phyloP scores from a whole-genome alignment of 1,139 yeast genomes.

The Protomyces arabidopsidicola region DNA sequence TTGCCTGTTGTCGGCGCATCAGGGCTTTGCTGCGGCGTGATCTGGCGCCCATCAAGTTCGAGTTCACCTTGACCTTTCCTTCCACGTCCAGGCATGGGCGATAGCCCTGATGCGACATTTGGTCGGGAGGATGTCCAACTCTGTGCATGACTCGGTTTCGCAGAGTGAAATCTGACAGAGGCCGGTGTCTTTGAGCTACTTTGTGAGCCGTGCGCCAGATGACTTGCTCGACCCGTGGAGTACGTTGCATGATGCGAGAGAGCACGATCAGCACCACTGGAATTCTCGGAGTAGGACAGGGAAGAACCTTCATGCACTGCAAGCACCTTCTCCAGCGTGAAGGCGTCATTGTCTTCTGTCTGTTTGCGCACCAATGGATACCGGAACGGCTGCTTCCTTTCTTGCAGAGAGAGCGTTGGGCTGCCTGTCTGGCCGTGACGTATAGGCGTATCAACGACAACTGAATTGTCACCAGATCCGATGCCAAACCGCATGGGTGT shows the following conservation, averaged over 20 bases:
- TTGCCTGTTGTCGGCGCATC: neutral
- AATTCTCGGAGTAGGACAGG: neutral
- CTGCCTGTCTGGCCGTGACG: neutral
- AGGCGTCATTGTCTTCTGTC: neutral
- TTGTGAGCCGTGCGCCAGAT: neutral
- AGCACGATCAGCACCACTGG: neutral
- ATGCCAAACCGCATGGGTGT: neutral
- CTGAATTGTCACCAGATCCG: neutral
- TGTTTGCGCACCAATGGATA: neutral
- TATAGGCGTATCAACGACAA: constrained; percentile 1
- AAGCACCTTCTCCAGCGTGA: neutral
- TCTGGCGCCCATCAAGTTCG: neutral
- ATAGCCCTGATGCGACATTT: neutral
- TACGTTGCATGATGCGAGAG: neutral
- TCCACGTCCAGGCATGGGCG: neutral
- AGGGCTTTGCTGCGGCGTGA: neutral
- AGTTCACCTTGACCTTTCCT: neutral
- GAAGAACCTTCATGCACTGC: neutral
- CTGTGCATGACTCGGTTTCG: neutral
- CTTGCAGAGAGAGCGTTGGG: neutral
- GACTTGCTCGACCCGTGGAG: neutral
- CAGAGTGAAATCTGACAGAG: neutral
- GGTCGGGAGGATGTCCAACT: neutral
- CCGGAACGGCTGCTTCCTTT: neutral
- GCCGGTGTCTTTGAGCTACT: neutral